phyloP scores from a whole-genome alignment of 225 moss, liverwort and hornwort genomes.

The Pleurozium schreberi region DNA sequence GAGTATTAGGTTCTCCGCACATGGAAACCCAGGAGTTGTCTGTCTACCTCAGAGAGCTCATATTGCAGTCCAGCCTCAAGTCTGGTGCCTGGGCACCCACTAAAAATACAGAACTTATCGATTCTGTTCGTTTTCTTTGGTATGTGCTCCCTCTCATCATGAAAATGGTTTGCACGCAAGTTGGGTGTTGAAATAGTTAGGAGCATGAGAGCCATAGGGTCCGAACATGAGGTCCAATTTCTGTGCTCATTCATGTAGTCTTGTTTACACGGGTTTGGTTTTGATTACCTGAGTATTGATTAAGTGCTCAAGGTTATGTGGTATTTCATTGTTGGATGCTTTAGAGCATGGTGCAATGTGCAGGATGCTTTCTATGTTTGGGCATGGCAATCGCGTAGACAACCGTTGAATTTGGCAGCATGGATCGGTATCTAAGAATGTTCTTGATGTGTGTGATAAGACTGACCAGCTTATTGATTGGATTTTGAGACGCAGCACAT shows the following conservation, averaged over 20 bases:
- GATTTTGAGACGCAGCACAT: conserved; percentile 46
- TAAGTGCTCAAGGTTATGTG: background rate
- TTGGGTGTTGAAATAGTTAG: background rate
- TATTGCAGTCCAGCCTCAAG: conserved; percentile 76
- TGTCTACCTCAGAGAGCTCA: conserved; percentile 73
- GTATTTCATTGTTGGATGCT: background rate
- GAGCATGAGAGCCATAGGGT: background rate
- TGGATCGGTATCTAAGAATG: background rate
- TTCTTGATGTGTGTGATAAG: background rate
- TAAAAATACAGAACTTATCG: conserved; percentile 74
- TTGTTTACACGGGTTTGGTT: background rate
- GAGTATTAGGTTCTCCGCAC: conserved; percentile 73
- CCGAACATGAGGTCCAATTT: background rate
- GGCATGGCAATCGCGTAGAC: background rate
- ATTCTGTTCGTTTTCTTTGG: conserved; percentile 90
- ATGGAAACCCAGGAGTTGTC: conserved; percentile 56
- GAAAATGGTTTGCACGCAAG: background rate
- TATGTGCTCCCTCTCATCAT: conserved; percentile 10
- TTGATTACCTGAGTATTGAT: background rate
- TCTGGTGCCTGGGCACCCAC: conserved; percentile 60
- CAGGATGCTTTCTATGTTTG: background rate
- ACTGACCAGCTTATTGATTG: background rate
- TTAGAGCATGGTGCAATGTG: background rate
- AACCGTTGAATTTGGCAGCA: background rate
- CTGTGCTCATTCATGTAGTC: background rate